A percentile compares a stretch with the other conserved stretches of the same genome.
Evolutionary conservation across 306 rosid genomes (phyloP).

Genomic region (Prosopis cineraria): DNA sequence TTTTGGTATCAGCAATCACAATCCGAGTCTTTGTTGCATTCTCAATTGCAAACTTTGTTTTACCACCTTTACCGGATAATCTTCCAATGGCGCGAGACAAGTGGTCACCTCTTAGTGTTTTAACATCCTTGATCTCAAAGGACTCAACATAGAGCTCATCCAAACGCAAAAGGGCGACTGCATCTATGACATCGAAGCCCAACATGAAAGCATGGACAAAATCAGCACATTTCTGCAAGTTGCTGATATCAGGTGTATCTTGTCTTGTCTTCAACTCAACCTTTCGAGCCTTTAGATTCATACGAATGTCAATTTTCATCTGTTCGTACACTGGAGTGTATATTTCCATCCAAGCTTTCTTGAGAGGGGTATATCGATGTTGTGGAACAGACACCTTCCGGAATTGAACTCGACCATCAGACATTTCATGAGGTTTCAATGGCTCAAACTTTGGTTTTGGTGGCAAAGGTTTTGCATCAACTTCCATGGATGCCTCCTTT

Average conservation of each 20-base stretch:
- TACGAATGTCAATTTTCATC: slow-evolving; percentile 83
- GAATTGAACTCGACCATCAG: slow-evolving; percentile 76
- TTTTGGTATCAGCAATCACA: slow-evolving; percentile 81
- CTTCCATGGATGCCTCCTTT: slow-evolving; percentile 59
- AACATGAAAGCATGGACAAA: slow-evolving; percentile 88
- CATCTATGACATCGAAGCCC: slow-evolving; percentile 85
- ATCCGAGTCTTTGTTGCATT: slow-evolving; percentile 80
- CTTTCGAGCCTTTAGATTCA: slow-evolving; percentile 81
- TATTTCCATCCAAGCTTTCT: slow-evolving; percentile 87
- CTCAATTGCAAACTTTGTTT: slow-evolving; percentile 83
- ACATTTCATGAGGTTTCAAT: slow-evolving; percentile 84
- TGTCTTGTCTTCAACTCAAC: slow-evolving; percentile 74
- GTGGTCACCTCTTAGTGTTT: slow-evolving; percentile 79
- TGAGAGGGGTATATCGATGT: slow-evolving; percentile 82
- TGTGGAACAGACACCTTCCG: slow-evolving; percentile 78
- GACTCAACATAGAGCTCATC: slow-evolving; percentile 88
- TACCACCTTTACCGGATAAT: slow-evolving; percentile 82
- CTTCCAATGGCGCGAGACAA: slow-evolving; percentile 90
- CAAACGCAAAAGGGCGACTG: slow-evolving; percentile 72
- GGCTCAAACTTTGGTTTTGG: slow-evolving; percentile 73
- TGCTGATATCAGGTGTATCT: slow-evolving; percentile 82
- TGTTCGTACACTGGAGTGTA: slow-evolving; percentile 75
- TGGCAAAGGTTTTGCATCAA: slow-evolving; percentile 54
- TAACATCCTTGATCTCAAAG: slow-evolving; percentile 91
- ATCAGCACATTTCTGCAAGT: slow-evolving; percentile 82